Evolutionary conservation across 495 filamentous ascomycete species (phyloP), one percentile per base, ranked within the genome.

Genomic region (Ramalina peruviana): DNA sequence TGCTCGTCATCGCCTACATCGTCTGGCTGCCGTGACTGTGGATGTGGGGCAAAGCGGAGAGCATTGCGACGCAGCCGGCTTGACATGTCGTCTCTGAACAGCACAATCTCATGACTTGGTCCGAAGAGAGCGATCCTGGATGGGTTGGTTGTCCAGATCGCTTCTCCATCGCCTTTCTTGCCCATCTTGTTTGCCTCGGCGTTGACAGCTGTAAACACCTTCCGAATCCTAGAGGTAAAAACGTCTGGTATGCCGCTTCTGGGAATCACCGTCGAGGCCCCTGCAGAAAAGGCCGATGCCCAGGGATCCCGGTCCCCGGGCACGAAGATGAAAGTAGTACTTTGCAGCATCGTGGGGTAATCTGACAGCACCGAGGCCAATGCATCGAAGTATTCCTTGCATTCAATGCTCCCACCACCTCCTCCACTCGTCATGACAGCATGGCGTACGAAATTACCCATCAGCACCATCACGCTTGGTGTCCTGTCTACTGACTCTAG

Each of bases 231-330:
- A 7, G 80, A 84, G 0, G 89, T 94, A 61, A 96, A 97, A 40
- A 95, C 59, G 2, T 90, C 85, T 7, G 92, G 93, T 4, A 98
- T 74, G 0, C 68, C 60, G 42, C 81, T 79, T 12, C 84, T 72
- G 0, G 92, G 92, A 12, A 96, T 59, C 7, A 80, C 72, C 1
- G 81, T 75, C 1, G 85, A 76, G 39, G 87, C 82, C n/a, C 92
- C 92, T 12, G 78, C 81, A 2, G 82, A 82, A 64, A 94, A 94
- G 3, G 86, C 75, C 0, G 87, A 90, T 21, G 79, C 68, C 92
- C 92, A 98, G 11, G 88, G 87, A 61, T 98, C 92, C 62, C 94
- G 93, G 61, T 96, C 90, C 38, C 90, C 90, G 2, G 92, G 92
- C 0, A 98, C 83, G 56, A 97, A 94, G 12, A 95, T 66, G 56